phyloP scores from a whole-genome alignment of 192 early-diverging fungal genomes.

The Rhizophagus clarus region DNA sequence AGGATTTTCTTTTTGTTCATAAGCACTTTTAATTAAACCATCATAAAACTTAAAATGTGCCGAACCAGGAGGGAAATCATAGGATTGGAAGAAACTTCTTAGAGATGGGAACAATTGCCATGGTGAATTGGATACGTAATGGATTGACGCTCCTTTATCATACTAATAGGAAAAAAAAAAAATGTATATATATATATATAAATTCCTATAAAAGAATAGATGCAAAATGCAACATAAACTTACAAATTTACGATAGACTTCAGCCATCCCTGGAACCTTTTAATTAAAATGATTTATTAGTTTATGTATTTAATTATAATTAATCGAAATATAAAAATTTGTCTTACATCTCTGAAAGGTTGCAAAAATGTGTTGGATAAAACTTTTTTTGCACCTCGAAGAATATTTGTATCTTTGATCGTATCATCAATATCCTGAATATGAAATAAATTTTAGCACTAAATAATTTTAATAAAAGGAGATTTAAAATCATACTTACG shows the following conservation, averaged over 20 bases:
- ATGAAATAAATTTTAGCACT: not conserved
- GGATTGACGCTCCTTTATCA: constrained; percentile 60
- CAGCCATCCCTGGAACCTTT: constrained; percentile 80
- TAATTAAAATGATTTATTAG: constrained; percentile 7
- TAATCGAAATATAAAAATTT: not conserved
- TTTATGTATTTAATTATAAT: not conserved
- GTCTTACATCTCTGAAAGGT: constrained; percentile 51
- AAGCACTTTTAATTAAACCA: constrained; percentile 44
- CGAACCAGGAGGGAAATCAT: constrained; percentile 81
- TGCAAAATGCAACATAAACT: not conserved
- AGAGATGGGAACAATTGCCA: constrained; percentile 87
- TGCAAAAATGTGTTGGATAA: constrained; percentile 71
- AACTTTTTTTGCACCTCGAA: constrained; percentile 67
- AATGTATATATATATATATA: not conserved
- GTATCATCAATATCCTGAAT: constrained; percentile 86
- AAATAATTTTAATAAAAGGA: not conserved
- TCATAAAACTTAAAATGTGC: constrained; percentile 60
- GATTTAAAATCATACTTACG: constrained; percentile 13
- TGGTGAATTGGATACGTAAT: constrained; percentile 90
- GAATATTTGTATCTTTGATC: constrained; percentile 87
- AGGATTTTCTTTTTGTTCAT: constrained; percentile 29
- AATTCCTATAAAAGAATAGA: not conserved
- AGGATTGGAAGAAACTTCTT: constrained; percentile 64
- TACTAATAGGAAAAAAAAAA: constrained; percentile 20
- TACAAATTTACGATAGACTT: constrained; percentile 66